phyloP scores from a whole-genome alignment of 140 eudicot species.

The Bidens hawaiensis region DNA sequence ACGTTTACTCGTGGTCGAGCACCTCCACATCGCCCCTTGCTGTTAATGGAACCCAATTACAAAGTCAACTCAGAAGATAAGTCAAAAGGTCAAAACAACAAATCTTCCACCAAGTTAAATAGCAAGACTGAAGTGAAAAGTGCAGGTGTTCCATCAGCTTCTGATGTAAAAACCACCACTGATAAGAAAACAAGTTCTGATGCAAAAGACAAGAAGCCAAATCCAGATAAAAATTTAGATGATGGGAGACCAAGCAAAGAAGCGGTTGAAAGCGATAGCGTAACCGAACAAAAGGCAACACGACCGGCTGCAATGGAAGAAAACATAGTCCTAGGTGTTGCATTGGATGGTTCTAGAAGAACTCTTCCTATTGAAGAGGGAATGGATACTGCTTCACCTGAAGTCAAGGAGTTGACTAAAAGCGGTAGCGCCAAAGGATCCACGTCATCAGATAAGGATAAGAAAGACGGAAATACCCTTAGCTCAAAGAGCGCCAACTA shows the following conservation, averaged over 20 bases:
- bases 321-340: conserved; percentile 88
- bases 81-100: conserved; percentile 55
- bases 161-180: conserved; percentile 37
- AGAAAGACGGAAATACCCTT: conserved; percentile 36
- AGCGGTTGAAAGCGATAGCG: conserved; percentile 16
- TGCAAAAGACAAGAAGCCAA: conserved; percentile 28
- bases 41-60: conserved; percentile 69
- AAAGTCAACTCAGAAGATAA: conserved; percentile 75
- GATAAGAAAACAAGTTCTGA: conserved; percentile 24
- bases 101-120: conserved; percentile 30
- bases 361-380: conserved; percentile 86
- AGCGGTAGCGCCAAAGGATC: conserved; percentile 34
- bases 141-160: conserved; percentile 20
- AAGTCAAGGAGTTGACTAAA: conserved; percentile 53
- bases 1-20: conserved; percentile 46
- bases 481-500: conserved; percentile 29
- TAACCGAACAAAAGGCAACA: conserved; percentile 32
- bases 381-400: conserved; percentile 35
- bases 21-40: conserved; percentile 55
- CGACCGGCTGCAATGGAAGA: conserved; percentile 60
- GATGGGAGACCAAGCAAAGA: conserved; percentile 37
- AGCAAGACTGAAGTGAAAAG: conserved; percentile 33
- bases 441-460: conserved; percentile 44
- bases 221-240: conserved; percentile 25
- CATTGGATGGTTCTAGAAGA: conserved; percentile 87